phyloP scores from a whole-genome alignment of 2,329 filamentous ascomycete genomes.

The Aspergillus novofumigatus region DNA sequence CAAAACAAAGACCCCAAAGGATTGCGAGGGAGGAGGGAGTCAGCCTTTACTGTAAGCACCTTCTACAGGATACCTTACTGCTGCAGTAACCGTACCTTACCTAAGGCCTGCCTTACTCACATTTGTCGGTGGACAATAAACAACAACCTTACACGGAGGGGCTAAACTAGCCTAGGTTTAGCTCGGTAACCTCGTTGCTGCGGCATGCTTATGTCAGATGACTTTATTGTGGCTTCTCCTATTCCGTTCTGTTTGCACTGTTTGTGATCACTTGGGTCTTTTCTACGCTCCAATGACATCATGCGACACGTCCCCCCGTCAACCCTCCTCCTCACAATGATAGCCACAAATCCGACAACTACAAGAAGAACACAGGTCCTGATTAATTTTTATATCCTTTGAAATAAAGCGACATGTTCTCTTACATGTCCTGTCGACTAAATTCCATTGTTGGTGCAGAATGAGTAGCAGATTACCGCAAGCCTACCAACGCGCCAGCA shows the following conservation, averaged over 20 bases:
- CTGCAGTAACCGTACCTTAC: not conserved
- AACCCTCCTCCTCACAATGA: not conserved
- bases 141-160: constrained; percentile 17
- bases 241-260: constrained; percentile 12
- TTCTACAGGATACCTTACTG: not conserved
- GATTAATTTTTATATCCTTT: not conserved
- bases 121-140: not conserved
- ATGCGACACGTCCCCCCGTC: constrained; percentile 24
- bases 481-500: constrained; percentile 10
- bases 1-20: constrained; percentile 6
- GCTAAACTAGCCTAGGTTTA: constrained; percentile 19
- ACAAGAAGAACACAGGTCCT: not conserved
- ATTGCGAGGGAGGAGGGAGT: not conserved
- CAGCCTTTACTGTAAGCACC: not conserved
- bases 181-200: constrained; percentile 11
- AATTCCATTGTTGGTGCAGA: not conserved
- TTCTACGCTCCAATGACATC: constrained; percentile 20
- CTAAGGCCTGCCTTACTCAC: not conserved
- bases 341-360: not conserved
- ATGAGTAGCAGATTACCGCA: not conserved
- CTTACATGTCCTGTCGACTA: not conserved
- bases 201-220: constrained; percentile 16
- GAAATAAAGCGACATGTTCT: constrained; percentile 5
- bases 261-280: constrained; percentile 10
- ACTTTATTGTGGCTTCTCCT: not conserved